Percentiles rank a stretch among this genome's conserved stretches.
These are phyloP conservation scores for Boletus tomentosulus DNA, from an alignment of 768 basidiomycete genomes.

Conservation along the genomic window DNA sequence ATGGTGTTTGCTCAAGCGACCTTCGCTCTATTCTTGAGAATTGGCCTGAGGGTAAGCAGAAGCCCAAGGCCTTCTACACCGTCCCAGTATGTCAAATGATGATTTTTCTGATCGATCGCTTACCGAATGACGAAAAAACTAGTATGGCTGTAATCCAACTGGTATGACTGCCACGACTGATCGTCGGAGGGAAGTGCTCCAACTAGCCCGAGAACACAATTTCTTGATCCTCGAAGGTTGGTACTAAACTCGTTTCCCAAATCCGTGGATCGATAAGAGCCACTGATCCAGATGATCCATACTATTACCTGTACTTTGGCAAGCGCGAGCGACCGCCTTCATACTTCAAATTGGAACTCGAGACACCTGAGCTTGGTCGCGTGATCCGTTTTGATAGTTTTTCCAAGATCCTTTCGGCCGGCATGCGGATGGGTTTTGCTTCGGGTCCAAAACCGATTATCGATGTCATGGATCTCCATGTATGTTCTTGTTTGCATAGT, in stretches of 20 bases:
- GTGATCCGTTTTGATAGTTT: slow-evolving; percentile 89
- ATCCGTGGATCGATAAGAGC: not conserved
- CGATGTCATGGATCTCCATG: slow-evolving; percentile 66
- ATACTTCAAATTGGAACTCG: slow-evolving; percentile 77
- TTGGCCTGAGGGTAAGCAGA: slow-evolving; percentile 70
- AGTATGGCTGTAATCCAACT: slow-evolving; percentile 87
- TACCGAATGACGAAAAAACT: not conserved
- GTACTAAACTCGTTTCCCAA: not conserved
- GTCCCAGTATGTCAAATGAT: slow-evolving; percentile 51
- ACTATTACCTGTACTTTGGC: slow-evolving; percentile 76
- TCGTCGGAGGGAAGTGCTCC: slow-evolving; percentile 67
- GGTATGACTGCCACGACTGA: slow-evolving; percentile 72
- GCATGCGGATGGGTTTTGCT: slow-evolving; percentile 78
- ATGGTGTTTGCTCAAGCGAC: slow-evolving; percentile 60
- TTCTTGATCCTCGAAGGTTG: slow-evolving; percentile 84
- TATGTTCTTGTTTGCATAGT: slow-evolving; percentile 34
- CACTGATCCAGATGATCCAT: slow-evolving; percentile 63
- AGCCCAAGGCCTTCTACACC: slow-evolving; percentile 79
- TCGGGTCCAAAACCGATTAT: slow-evolving; percentile 69
- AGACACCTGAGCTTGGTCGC: slow-evolving; percentile 63
- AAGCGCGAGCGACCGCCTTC: slow-evolving; percentile 58
- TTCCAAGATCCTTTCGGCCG: slow-evolving; percentile 76
- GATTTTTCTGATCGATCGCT: slow-evolving; percentile 5
- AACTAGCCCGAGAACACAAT: slow-evolving; percentile 66
- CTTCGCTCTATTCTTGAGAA: slow-evolving; percentile 62